phyloP scores from a whole-genome alignment of 2,329 filamentous ascomycete species.

The Nothophaeocryptopus gaeumannii region DNA sequence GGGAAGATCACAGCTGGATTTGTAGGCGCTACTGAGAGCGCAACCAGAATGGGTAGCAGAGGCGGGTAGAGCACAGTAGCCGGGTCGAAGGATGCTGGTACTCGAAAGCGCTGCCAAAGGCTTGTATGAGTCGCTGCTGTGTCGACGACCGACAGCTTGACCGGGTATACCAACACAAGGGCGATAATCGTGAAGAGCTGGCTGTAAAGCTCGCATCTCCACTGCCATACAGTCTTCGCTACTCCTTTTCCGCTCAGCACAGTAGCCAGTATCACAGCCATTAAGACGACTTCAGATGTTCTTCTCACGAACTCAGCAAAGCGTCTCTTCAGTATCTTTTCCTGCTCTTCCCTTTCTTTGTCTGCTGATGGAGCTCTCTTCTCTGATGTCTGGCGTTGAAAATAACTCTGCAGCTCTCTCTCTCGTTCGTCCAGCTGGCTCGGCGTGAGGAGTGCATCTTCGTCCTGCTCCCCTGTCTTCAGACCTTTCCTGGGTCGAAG shows the following conservation, averaged over 20 bases:
- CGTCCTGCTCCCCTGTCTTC: slow-evolving; percentile 49
- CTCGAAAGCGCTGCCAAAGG: slow-evolving; percentile 50
- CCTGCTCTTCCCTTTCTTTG: slow-evolving; percentile 44
- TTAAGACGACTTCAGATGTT: slow-evolving; percentile 53
- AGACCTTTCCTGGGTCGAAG: slow-evolving; percentile 73
- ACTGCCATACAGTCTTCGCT: slow-evolving; percentile 31
- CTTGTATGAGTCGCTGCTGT: slow-evolving; percentile 27
- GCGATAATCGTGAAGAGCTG: slow-evolving; percentile 34
- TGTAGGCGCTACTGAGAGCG: slow-evolving; percentile 66
- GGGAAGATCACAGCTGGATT: slow-evolving; percentile 64
- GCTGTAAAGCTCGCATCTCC: slow-evolving; percentile 38
- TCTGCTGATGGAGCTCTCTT: slow-evolving; percentile 22
- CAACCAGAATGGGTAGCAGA: slow-evolving; percentile 70
- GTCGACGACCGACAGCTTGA: slow-evolving; percentile 37
- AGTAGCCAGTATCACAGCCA: slow-evolving; percentile 52
- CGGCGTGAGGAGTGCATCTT: slow-evolving; percentile 47
- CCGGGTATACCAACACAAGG: slow-evolving; percentile 33
- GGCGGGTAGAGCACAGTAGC: slow-evolving; percentile 87
- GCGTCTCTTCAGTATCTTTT: slow-evolving; percentile 75
- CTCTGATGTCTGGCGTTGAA: slow-evolving; percentile 33
- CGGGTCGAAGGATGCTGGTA: slow-evolving; percentile 82
- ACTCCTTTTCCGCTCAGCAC: slow-evolving; percentile 41
- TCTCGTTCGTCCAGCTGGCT: slow-evolving; percentile 45
- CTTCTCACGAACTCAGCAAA: slow-evolving; percentile 82
- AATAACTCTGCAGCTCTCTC: slow-evolving; percentile 42